Evolutionary conservation across 495 filamentous ascomycete genomes (phyloP).

Genomic region (Tuber calosporum): DNA sequence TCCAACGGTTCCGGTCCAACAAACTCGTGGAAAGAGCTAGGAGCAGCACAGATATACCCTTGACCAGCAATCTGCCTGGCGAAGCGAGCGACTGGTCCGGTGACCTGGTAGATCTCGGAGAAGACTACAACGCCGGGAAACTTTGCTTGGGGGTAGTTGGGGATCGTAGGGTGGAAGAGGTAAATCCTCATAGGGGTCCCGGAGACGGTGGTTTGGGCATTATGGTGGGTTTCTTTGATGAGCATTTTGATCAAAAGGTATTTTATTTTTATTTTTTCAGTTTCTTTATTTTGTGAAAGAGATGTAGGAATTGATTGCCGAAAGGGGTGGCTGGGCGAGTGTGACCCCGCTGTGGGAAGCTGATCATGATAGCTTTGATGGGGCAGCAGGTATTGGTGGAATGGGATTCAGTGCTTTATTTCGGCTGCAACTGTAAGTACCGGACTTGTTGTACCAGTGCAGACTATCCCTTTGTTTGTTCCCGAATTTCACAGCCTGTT

Average conservation of each 20-base stretch:
- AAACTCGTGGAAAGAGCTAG: slow-evolving; percentile 90
- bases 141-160: slow-evolving; percentile 72
- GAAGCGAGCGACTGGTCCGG: slow-evolving; percentile 84
- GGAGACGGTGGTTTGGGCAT: slow-evolving; percentile 58
- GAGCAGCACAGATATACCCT: slow-evolving; percentile 87
- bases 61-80: slow-evolving; percentile 87
- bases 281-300: too few species aligned
- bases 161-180: slow-evolving; percentile 77
- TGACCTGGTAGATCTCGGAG: slow-evolving; percentile 96
- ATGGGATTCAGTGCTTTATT: too few species aligned
- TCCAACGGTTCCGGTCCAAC: slow-evolving; percentile 73
- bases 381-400: too few species aligned
- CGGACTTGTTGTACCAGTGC: too few species aligned
- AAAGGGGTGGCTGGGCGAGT: too few species aligned
- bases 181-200: slow-evolving; percentile 58
- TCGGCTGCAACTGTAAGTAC: too few species aligned
- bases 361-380: too few species aligned
- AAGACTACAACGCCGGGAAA: slow-evolving; percentile 90
- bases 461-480: too few species aligned
- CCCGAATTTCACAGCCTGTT: too few species aligned
- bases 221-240: slow-evolving; percentile 58
- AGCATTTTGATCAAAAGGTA: slow-evolving; percentile 50
- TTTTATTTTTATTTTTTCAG: neutral
- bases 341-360: too few species aligned
- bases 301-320: too few species aligned